Conservation (phyloP, 345 rosid species). For the Lepidium sativum region DNA sequence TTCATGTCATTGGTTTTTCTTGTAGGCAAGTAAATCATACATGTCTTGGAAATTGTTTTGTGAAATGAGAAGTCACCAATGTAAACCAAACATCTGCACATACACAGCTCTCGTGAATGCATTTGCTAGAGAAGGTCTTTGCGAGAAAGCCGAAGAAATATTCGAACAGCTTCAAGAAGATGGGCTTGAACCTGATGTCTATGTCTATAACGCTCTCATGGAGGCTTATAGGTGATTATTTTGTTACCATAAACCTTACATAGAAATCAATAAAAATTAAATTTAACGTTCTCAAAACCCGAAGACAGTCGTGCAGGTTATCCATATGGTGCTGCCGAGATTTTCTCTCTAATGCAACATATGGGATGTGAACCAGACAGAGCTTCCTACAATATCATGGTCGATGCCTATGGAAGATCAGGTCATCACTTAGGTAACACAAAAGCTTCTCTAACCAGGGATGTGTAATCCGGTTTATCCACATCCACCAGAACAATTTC, state of each 20-base stretch:
- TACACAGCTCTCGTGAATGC: conserved; percentile 81
- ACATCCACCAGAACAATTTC: neutral
- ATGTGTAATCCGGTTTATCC: neutral
- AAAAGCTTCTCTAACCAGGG: neutral
- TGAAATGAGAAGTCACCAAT: conserved; percentile 75
- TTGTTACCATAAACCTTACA: neutral
- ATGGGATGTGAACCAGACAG: conserved; percentile 93
- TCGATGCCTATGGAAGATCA: conserved; percentile 86
- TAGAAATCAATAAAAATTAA: neutral
- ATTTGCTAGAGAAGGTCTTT: conserved; percentile 93
- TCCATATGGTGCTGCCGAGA: conserved; percentile 88
- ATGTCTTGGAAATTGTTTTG: conserved; percentile 69
- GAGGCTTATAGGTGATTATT: conserved; percentile 70
- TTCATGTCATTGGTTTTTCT: neutral
- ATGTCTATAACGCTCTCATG: conserved; percentile 88
- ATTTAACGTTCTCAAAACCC: conserved; percentile 13
- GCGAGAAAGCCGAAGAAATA: conserved; percentile 89
- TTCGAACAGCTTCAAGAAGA: conserved; percentile 90
- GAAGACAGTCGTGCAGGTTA: conserved; percentile 76
- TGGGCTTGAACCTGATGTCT: conserved; percentile 83
- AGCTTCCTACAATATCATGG: conserved; percentile 92
- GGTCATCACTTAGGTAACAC: conserved; percentile 63
- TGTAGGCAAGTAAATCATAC: conserved; percentile 73
- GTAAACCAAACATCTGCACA: conserved; percentile 83
- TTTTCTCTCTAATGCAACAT: conserved; percentile 89